Evolutionary conservation across 23 red algal species (phyloP).

Genomic region (Gracilaria gracilis): DNA sequence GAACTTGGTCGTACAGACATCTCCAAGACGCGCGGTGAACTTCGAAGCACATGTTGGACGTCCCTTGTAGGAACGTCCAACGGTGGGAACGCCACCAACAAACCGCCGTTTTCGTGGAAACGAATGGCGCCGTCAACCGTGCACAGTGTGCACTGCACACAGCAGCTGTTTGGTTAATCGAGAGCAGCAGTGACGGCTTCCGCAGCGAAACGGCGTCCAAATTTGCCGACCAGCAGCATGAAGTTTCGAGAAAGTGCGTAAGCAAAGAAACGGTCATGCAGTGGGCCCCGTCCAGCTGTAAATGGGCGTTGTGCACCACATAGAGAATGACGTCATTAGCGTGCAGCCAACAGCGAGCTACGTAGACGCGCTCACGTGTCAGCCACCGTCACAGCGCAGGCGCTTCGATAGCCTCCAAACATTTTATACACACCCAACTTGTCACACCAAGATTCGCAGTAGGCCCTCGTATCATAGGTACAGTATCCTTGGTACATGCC

Average conservation of each 20-base stretch:
- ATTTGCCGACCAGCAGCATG: neutral
- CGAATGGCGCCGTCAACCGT: neutral
- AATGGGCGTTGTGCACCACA: neutral
- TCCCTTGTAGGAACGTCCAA: too few relatives aligned
- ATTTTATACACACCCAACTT: neutral
- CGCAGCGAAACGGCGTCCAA: neutral
- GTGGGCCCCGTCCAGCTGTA: neutral
- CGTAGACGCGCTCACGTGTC: neutral
- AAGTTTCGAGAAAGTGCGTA: neutral
- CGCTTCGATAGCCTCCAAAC: neutral
- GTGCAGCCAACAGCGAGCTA: neutral
- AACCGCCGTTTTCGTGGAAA: too few relatives aligned
- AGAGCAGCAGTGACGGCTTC: neutral
- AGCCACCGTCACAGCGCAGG: neutral
- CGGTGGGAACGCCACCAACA: too few relatives aligned
- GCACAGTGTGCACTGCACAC: neutral
- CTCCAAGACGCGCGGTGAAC: neutral
- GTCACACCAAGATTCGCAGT: neutral
- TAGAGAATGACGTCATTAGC: neutral
- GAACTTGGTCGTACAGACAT: neutral
- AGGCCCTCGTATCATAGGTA: too few relatives aligned
- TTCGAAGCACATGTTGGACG: too few relatives aligned
- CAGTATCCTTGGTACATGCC: too few relatives aligned
- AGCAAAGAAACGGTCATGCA: neutral
- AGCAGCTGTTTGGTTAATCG: neutral